Evolutionary conservation across 305 asterid genomes (phyloP), one percentile per base, ranked within the genome.

Genomic region (Ruellia speciosa): DNA sequence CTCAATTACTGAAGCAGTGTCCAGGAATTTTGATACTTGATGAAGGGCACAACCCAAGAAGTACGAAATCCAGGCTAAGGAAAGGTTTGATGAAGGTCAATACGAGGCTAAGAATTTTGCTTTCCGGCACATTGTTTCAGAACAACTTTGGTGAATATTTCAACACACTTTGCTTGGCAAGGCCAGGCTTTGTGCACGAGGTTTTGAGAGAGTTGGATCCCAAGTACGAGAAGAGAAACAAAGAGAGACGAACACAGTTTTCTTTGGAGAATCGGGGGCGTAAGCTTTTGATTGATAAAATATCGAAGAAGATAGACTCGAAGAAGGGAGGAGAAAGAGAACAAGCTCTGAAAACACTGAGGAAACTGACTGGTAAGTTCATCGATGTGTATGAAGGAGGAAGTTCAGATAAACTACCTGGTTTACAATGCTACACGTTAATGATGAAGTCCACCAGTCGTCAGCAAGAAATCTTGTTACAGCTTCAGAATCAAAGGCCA

Each of bases 41-140:
- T 18, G 99, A 92, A 71, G 97, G 99, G 63, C 99, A 92, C 68
- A 92, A 92, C 66, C 99, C 99, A 0, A 82, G 99, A 76, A 92
- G 99, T 64, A 92, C 99, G 0, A 92, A 92, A 60, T 92, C 99
- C 3, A 81, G 99, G 68, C 85, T 92, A 11, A 66, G 99, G 20
- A 92, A 92, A 58, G 97, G 76, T 31, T 45, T 92, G 77, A 92
- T 92, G 99, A 92, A 78, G 68, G 99, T 88, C 14, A 68, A 88
- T 58, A 88, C 99, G 2, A 79, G 84, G 64, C 93, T 92, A 18
- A 62, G 99, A 17, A 86, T 88, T 34, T 54, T 88, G 56, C 94
- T 88, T 15, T 92, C 99, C 0, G 99, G 99, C 10, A 92, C 99
- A 0, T 40, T 92, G 63, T 92, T 92, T 68, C 99, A 92, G 78